These are phyloP conservation scores for Geotrichum fermentans DNA, from an alignment of 1,139 yeast species.

Conservation along the genomic window DNA sequence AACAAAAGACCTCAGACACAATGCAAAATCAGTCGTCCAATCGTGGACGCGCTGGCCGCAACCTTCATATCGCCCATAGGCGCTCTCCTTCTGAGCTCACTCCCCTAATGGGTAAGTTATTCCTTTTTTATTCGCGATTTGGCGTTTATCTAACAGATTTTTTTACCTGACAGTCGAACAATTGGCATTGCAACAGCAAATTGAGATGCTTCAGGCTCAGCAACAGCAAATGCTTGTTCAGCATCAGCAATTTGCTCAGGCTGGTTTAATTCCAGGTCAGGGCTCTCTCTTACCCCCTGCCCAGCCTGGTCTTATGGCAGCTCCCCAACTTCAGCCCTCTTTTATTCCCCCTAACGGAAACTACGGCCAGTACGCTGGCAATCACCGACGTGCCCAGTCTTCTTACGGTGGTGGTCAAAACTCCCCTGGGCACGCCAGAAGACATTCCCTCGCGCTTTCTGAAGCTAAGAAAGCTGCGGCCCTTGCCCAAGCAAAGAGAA, in stretches of 20 bases:
- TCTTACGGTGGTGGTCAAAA: slow-evolving; percentile 32
- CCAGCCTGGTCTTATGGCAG: slow-evolving; percentile 26
- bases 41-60: slow-evolving; percentile 27
- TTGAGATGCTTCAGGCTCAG: slow-evolving; percentile 86
- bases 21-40: slow-evolving; percentile 18
- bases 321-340: slow-evolving; percentile 25
- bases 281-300: slow-evolving; percentile 18
- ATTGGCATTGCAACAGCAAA: slow-evolving; percentile 84
- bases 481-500: slow-evolving; percentile 63
- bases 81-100: slow-evolving; percentile 92
- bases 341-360: slow-evolving; percentile 29
- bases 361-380: slow-evolving; percentile 31
- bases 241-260: slow-evolving; percentile 49
- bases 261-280: slow-evolving; percentile 27
- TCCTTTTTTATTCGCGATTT: not conserved
- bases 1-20: not conserved
- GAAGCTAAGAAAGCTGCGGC: slow-evolving; percentile 99
- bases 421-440: slow-evolving; percentile 65
- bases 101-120: slow-evolving; percentile 65
- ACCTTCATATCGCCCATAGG: slow-evolving; percentile 84
- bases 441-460: slow-evolving; percentile 86
- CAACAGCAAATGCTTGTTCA: slow-evolving; percentile 66
- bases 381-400: slow-evolving; percentile 25
- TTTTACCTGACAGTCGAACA: slow-evolving; percentile 85
- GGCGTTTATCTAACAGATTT: too few relatives aligned